Base-by-base conservation (phyloP, 176 grass and related monocot species). In the Oryza meridionalis region DNA sequence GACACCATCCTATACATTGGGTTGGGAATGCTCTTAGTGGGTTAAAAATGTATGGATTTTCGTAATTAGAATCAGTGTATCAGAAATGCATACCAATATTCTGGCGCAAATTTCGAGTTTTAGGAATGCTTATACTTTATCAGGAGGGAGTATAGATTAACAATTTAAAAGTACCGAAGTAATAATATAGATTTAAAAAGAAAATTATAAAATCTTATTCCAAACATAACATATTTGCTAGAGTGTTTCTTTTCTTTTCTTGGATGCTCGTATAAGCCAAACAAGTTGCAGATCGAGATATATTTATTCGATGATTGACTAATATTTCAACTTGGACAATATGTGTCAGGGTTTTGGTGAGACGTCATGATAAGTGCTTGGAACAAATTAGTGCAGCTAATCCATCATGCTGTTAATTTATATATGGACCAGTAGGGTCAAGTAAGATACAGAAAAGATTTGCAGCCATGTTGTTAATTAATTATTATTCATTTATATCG, bases 371-470 rank as follows among this genome's bases (percentile, higher is more conserved):
- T 86, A 33, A 7, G 22, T 12, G 3, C 17, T 7, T 53, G 29
- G 19, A 84, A 76, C 14, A 82, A 43, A 45, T 66, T 66, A 17
- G 33, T 40, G 40, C 15, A 19, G 67, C 21, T 70, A 16, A 44
- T 27, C 15, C 35, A 55, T 53, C 62, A 42, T 38, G 81, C 6
- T 13, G 65, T 22, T 65, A 24, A 25, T 46, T 55, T 55, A 19
- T 55, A 17, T 84, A 94, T 88, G 55, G 5, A 82, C 25, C n/a
- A 47, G 44, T 35, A 40, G 38, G 38, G 42, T 43, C 42, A 43
- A 43, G 42, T 43, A 43, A 55, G 44, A 14, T 31, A 68, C 14
- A 84, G 33, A 50, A 9, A 15, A 19, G 66, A 17, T 68, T 40
- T 67, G 63, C 63, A 65, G 3, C 6, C 7, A 33, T 49, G 13